These are phyloP conservation scores for Thymus mandschuricus DNA, from an alignment of 257 asterid genomes.

Conservation along the genomic window DNA sequence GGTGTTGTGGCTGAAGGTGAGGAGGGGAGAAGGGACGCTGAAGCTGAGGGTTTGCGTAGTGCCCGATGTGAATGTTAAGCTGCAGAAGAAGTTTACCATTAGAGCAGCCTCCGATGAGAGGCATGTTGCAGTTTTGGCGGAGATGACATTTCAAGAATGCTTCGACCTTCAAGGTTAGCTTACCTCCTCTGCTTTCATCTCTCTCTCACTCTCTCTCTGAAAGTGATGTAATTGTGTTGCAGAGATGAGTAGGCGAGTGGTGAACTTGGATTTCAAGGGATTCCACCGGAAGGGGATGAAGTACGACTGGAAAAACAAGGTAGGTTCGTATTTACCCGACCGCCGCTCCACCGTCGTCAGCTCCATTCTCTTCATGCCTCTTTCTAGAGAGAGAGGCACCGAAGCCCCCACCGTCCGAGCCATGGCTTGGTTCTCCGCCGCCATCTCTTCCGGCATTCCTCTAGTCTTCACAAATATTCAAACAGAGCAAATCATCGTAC, in stretches of 20 bases:
- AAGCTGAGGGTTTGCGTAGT: slow-evolving; percentile 47
- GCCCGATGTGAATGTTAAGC: slow-evolving; percentile 35
- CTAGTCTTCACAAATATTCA: slow-evolving; percentile 50
- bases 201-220: no score
- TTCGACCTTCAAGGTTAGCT: slow-evolving; percentile 50
- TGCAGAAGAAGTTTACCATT: slow-evolving; percentile 45
- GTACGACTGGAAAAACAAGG: slow-evolving; percentile 55
- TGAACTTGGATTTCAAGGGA: slow-evolving; percentile 46
- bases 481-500: slow-evolving; percentile 48
- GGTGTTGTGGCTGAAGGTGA: slow-evolving; percentile 52
- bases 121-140: slow-evolving; percentile 54
- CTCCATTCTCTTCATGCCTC: slow-evolving; percentile 56
- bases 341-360: slow-evolving; percentile 44
- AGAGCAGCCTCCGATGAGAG: slow-evolving; percentile 57
- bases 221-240: background rate
- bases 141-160: slow-evolving; percentile 51
- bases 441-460: slow-evolving; percentile 57
- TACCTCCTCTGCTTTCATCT: no score
- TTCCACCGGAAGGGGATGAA: slow-evolving; percentile 43
- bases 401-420: slow-evolving; percentile 47
- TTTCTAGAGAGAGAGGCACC: slow-evolving; percentile 35
- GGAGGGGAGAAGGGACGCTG: slow-evolving; percentile 44
- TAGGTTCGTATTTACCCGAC: slow-evolving; percentile 50
- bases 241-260: slow-evolving; percentile 59
- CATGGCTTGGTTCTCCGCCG: slow-evolving; percentile 69